Base-by-base conservation (phyloP, 805 yeast genomes). In the Candida succiphila region DNA sequence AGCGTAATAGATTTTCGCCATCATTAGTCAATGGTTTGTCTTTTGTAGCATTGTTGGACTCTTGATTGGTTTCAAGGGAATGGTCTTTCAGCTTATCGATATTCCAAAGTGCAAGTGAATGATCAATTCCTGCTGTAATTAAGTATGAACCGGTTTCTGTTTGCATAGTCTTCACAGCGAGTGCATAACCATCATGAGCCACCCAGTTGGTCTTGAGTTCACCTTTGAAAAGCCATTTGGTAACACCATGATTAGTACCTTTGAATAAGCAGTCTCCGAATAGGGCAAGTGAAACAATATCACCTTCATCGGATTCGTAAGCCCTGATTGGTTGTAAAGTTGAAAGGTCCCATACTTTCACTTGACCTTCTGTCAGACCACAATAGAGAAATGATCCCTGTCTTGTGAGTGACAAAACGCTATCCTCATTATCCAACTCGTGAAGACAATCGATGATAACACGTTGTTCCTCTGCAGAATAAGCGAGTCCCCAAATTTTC, bases 331-430 rank as follows among this genome's bases (percentile, higher is more conserved):
- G 61, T 51, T 89, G 97, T 34, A 69, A 67, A 0, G 97, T 87
- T 31, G 80, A 76, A 31, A 89, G 60, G 46, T 92, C 97, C 86
- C 95, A 83, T 5, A 85, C 75, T 36, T 78, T 75, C n/a, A 89
- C 67, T 18, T 65, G 62, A 8, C 95, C 92, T 37, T 74, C 73
- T 9, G 78, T 69, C 20, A 86, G 56, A 0, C 97, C 97, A 49
- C 89, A 84, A 54, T 85, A 89, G 7, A 92, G 53, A 46, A 80
- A 83, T 29, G 86, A 72, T 26, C 74, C 77, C 24, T 66, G 60
- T 7, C 73, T 58, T 3, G 78, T 63, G 62, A 86, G 69, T 0
- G 94, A 80, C 19, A 88, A 58, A 3, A 88, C 78, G 7, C 85
- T 69, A 22, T 77, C 84, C 2, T 72, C 77, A 41, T 81, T 78